A percentile compares a stretch with the other conserved stretches of the same genome.
Conservation (phyloP, 192 early-diverging fungal species). For the Coemansia sp. region DNA sequence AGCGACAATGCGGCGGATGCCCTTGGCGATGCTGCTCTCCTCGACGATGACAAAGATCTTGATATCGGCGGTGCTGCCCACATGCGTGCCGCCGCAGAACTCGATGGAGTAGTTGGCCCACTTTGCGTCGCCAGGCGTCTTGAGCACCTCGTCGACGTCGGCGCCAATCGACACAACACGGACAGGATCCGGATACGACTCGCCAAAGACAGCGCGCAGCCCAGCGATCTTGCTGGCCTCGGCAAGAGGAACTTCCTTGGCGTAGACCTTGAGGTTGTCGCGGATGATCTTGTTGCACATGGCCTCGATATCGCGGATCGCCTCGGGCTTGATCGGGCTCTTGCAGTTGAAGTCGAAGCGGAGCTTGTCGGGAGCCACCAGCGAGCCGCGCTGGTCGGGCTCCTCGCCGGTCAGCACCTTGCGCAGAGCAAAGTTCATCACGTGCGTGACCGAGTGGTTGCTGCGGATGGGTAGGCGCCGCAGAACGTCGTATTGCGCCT, state of each 20-base stretch:
- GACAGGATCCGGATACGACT: slow-evolving; percentile 97
- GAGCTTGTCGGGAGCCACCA: slow-evolving; percentile 93
- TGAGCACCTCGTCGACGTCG: slow-evolving; percentile 82
- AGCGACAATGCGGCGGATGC: slow-evolving; percentile 91
- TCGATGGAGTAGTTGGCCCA: slow-evolving; percentile 89
- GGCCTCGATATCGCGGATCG: slow-evolving; percentile 71
- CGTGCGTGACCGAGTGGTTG: slow-evolving; percentile 96
- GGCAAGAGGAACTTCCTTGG: slow-evolving; percentile 79
- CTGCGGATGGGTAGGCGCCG: slow-evolving; percentile 87
- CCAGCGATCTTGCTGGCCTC: slow-evolving; percentile 84
- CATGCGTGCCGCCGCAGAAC: slow-evolving; percentile 98
- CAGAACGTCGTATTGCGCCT: slow-evolving; percentile 82
- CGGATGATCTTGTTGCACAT: slow-evolving; percentile 78
- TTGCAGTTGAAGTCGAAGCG: slow-evolving; percentile 94
- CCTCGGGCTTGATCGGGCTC: slow-evolving; percentile 61
- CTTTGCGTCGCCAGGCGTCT: slow-evolving; percentile 70
- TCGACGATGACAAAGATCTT: slow-evolving; percentile 84
- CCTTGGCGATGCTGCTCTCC: slow-evolving; percentile 92
- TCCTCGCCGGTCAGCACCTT: slow-evolving; percentile 72
- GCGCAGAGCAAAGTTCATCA: slow-evolving; percentile 92
- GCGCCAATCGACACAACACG: slow-evolving; percentile 92
- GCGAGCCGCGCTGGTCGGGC: slow-evolving; percentile 91
- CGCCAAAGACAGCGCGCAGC: slow-evolving; percentile 96
- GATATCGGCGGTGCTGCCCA: slow-evolving; percentile 84
- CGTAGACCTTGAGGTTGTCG: slow-evolving; percentile 73